phyloP scores from a whole-genome alignment of 1,139 yeast genomes.

The Spathaspora sp. region DNA sequence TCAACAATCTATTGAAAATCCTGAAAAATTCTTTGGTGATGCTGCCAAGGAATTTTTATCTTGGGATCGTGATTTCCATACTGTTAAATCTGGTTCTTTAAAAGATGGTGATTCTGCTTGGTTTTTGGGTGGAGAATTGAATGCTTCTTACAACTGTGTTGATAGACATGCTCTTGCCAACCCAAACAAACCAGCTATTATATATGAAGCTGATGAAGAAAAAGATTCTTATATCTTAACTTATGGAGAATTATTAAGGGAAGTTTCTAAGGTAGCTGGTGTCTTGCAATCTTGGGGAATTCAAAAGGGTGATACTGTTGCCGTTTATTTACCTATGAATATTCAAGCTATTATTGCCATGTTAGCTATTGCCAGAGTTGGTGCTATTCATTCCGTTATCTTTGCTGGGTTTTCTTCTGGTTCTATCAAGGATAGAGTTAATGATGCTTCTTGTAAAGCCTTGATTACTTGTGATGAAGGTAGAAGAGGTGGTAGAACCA shows the following conservation, averaged over 20 bases:
- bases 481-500: constrained; percentile 92
- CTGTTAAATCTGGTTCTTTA: constrained; percentile 73
- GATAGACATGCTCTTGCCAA: constrained; percentile 89
- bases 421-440: constrained; percentile 85
- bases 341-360: constrained; percentile 93
- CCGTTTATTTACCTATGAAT: constrained; percentile 95
- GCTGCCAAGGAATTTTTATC: constrained; percentile 73
- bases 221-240: constrained; percentile 71
- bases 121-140: constrained; percentile 92
- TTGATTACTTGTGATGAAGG: constrained; percentile 96
- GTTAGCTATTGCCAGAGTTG: constrained; percentile 92
- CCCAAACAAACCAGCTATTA: constrained; percentile 87
- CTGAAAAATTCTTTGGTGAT: constrained; percentile 82
- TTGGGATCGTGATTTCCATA: constrained; percentile 83
- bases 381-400: constrained; percentile 95
- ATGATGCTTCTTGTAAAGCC: constrained; percentile 85
- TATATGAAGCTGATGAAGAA: constrained; percentile 95
- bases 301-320: constrained; percentile 91
- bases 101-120: constrained; percentile 83
- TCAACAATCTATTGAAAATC: constrained; percentile 74
- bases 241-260: constrained; percentile 81
- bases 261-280: constrained; percentile 87
- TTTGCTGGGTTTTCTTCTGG: constrained; percentile 98
- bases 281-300: constrained; percentile 86
- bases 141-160: constrained; percentile 93